Conservation (phyloP, 2,329 filamentous ascomycete species). For the Aspergillus pseudotamarii region DNA sequence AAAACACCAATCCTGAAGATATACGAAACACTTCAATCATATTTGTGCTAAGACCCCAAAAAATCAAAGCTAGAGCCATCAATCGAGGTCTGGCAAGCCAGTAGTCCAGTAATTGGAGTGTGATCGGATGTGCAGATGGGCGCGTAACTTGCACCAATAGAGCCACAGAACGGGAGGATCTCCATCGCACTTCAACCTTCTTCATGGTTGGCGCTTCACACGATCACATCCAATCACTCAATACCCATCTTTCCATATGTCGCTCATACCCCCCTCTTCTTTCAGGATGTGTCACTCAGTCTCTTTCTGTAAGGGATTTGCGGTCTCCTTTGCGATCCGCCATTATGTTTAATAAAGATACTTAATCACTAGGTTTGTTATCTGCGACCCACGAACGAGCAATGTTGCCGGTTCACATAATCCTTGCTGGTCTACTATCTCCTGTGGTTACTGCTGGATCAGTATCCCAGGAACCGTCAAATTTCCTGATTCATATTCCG, state of each 20-base stretch:
- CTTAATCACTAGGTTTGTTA: slow-evolving; percentile 20
- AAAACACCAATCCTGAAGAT: not conserved
- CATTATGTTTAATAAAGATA: slow-evolving; percentile 21
- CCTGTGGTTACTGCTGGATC: slow-evolving; percentile 20
- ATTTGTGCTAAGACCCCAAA: not conserved
- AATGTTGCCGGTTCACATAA: slow-evolving; percentile 18
- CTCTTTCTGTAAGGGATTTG: slow-evolving; percentile 31
- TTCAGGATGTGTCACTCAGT: slow-evolving; percentile 22
- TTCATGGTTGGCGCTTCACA: slow-evolving; percentile 23
- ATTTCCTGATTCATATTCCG: slow-evolving; percentile 9
- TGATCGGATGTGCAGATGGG: slow-evolving; percentile 24
- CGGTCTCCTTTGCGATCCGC: slow-evolving; percentile 25
- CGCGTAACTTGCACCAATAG: slow-evolving; percentile 33
- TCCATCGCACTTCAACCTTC: slow-evolving; percentile 9
- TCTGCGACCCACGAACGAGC: slow-evolving; percentile 13
- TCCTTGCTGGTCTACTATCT: slow-evolving; percentile 12
- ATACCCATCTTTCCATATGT: slow-evolving; percentile 22
- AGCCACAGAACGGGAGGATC: slow-evolving; percentile 14
- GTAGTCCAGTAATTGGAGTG: not conserved
- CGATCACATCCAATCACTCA: slow-evolving; percentile 31
- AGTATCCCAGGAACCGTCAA: slow-evolving; percentile 13
- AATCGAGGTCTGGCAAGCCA: not conserved
- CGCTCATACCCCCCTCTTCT: slow-evolving; percentile 21
- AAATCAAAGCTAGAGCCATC: not conserved
- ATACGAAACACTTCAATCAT: not conserved